Conservation (phyloP, 306 rosid species). For the Pterocarpus macrocarpus region DNA sequence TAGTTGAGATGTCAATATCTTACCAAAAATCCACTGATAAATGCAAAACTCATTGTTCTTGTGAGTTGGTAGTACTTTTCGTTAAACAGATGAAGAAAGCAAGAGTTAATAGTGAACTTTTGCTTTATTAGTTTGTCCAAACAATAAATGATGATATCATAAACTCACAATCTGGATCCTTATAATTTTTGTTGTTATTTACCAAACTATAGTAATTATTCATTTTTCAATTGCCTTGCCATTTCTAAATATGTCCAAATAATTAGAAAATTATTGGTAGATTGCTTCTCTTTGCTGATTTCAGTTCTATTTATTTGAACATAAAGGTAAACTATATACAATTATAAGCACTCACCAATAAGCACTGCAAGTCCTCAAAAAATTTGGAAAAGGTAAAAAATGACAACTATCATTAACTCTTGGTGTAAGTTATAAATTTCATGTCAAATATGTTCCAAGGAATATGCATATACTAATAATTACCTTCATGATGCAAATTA, state of each 20-base stretch:
- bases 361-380: background rate
- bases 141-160: background rate
- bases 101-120: background rate
- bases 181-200: background rate
- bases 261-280: background rate
- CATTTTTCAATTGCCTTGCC: background rate
- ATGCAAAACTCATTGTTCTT: background rate
- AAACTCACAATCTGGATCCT: background rate
- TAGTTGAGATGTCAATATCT: slow-evolving; percentile 28
- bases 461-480: slow-evolving; percentile 28
- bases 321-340: slow-evolving; percentile 9
- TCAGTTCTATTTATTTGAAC: background rate
- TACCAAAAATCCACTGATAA: slow-evolving; percentile 5
- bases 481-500: slow-evolving; percentile 30
- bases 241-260: background rate
- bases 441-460: background rate
- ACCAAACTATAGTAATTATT: slow-evolving; percentile 10
- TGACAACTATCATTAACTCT: too few relatives aligned
- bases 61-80: background rate
- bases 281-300: background rate
- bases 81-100: background rate
- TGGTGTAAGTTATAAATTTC: too few relatives aligned
- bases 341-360: background rate
- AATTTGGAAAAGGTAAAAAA: background rate
- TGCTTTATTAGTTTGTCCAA: background rate